Conservation (phyloP, 768 basidiomycete species). For the Clitopilus hobsonii region DNA sequence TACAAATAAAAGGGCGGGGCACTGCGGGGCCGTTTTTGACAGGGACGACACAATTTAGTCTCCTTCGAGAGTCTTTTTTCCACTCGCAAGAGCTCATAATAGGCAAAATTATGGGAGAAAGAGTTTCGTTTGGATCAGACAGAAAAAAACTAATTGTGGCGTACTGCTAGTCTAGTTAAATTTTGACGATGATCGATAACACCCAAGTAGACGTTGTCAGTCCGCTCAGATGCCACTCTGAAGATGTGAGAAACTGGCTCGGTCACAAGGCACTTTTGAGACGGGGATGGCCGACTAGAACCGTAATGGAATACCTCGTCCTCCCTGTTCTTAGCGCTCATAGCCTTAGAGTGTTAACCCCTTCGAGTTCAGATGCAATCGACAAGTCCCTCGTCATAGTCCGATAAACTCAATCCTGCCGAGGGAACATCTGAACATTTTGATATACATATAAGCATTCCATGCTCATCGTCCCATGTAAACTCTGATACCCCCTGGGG, state of each 20-base stretch:
- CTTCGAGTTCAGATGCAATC: conserved; percentile 1
- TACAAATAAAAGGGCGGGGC: conserved; percentile 17
- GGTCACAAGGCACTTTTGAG: background rate
- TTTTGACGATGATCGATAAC: conserved; percentile 1
- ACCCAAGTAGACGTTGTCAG: background rate
- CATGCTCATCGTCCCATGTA: too few relatives aligned
- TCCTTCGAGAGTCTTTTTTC: background rate
- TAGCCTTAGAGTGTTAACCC: background rate
- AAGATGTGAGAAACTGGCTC: background rate
- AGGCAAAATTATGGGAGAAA: background rate
- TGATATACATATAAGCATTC: too few relatives aligned
- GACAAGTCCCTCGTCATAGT: too few relatives aligned
- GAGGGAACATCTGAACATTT: too few relatives aligned
- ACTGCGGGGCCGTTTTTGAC: background rate
- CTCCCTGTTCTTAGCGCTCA: background rate
- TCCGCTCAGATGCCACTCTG: background rate
- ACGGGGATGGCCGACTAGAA: background rate
- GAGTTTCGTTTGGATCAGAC: too few relatives aligned
- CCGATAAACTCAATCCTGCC: too few relatives aligned
- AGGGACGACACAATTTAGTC: background rate
- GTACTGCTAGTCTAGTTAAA: background rate
- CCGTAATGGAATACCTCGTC: background rate
- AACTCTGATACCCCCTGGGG: background rate
- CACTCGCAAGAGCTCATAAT: background rate
- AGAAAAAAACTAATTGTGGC: too few relatives aligned